phyloP scores from a whole-genome alignment of 1,284 basidiomycete genomes.

The Fistulinella cinereoalba region DNA sequence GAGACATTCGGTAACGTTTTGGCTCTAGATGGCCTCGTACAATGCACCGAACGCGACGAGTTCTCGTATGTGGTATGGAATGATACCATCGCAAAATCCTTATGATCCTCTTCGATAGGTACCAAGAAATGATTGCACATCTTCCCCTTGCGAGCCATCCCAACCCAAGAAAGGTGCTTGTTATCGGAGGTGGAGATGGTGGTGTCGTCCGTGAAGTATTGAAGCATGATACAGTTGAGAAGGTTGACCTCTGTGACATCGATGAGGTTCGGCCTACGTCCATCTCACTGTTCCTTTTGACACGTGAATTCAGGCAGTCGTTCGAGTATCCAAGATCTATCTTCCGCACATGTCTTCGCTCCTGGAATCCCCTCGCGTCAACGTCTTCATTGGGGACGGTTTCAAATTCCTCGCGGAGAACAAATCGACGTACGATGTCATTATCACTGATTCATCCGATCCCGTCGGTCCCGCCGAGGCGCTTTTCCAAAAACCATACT shows the following conservation, averaged over 20 bases:
- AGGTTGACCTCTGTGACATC: constrained; percentile 96
- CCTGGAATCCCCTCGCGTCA: constrained; percentile 82
- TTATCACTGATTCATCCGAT: constrained; percentile 98
- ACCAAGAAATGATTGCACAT: constrained; percentile 99
- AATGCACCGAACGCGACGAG: constrained; percentile 97
- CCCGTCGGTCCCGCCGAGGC: constrained; percentile 94
- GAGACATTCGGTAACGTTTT: constrained; percentile 96
- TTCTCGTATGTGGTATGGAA: constrained; percentile 74
- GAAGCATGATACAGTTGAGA: constrained; percentile 89
- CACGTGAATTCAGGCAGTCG: constrained; percentile 66
- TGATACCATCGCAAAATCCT: neutral
- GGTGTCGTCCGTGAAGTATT: constrained; percentile 97
- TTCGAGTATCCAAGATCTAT: constrained; percentile 91
- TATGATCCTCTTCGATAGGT: constrained; percentile 46
- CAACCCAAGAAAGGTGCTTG: constrained; percentile 93
- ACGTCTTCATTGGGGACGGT: constrained; percentile 91
- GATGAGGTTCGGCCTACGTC: constrained; percentile 67
- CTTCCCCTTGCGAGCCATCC: constrained; percentile 94
- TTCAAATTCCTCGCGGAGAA: constrained; percentile 96
- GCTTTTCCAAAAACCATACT: constrained; percentile 97
- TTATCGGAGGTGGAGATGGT: constrained; percentile 96
- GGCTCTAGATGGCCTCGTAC: constrained; percentile 93
- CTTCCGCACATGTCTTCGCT: constrained; percentile 94
- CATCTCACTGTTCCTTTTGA: neutral
- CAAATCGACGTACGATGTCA: constrained; percentile 91